Percentiles rank a stretch among this genome's conserved stretches.
Conservation (phyloP, 2,329 filamentous ascomycete genomes). For the Cladosporium colombiae region DNA sequence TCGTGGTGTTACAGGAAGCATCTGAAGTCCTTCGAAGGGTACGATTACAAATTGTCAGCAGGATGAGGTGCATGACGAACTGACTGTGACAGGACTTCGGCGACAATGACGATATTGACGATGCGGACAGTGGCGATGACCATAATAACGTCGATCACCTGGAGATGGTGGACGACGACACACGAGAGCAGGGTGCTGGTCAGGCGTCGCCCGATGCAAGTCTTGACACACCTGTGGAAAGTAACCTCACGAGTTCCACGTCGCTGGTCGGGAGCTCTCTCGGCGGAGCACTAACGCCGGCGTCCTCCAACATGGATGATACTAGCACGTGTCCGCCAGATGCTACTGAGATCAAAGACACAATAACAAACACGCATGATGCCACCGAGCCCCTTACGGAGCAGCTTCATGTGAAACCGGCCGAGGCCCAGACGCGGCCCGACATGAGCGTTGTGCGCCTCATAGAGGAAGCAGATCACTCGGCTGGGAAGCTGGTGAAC, state of each 20-base stretch:
- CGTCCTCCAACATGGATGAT: slow-evolving; percentile 2
- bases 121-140: not conserved
- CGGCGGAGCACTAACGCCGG: slow-evolving; percentile 1
- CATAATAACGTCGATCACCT: not conserved
- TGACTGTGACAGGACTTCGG: slow-evolving; percentile 5
- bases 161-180: not conserved
- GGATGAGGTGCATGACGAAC: not conserved
- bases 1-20: slow-evolving; percentile 47
- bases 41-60: not conserved
- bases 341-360: not conserved
- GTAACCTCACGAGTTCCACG: not conserved
- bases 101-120: not conserved
- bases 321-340: not conserved
- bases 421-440: slow-evolving; percentile 9
- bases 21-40: slow-evolving; percentile 69
- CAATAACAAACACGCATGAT: slow-evolving; percentile 1
- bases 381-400: not conserved
- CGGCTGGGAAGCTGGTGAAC: slow-evolving; percentile 83
- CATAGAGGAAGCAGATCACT: slow-evolving; percentile 71
- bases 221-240: not conserved
- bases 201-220: not conserved
- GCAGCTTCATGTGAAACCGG: slow-evolving; percentile 4
- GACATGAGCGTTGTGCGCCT: slow-evolving; percentile 65
- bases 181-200: not conserved
- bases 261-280: slow-evolving; percentile 2